Base-by-base conservation (phyloP, 306 rosid genomes). In the Malus fusca region DNA sequence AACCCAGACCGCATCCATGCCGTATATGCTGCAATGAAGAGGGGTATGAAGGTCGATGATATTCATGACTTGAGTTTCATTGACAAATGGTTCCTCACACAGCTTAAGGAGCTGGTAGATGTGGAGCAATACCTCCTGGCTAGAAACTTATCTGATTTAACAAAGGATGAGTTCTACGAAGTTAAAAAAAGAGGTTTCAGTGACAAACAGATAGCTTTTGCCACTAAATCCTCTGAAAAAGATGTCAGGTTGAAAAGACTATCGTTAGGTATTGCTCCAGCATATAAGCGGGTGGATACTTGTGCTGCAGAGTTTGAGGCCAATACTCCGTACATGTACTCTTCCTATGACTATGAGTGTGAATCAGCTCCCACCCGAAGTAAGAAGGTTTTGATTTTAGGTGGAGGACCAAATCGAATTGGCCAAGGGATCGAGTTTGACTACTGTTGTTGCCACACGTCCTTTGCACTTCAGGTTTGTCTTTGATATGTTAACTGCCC, bases 221-320 rank as follows among this genome's bases (percentile, higher is more conserved):
- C 98, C 43, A 92, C 92, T 69, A 96, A 92, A 77, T 83, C 97
- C 58, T 79, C 93, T 8, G 96, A 92, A 86, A 86, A 81, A 78
- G 96, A 90, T 73, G 94, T 96, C 22, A 89, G 97, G 55, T 37
- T 51, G 55, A 92, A 79, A 88, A 86, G 98, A 53, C 69, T 88
- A 22, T 87, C 91, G 46, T 61, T 92, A 67, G 94, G 94, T 60
- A 94, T 96, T 59, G 68, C 80, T 73, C 98, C 98, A 59, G 81
- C 98, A 53, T 96, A 85, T 76, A 96, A 96, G 79, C 90, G 97
- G 68, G 99, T 96, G 25, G 99, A 96, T 81, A 92, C 99, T 4
- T 96, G 99, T 80, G 99, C 99, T 22, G 99, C 99, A n/a, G 98
- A 96, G 79, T 96, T 96, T 86, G 99, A 96, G 87, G 99, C 99